These are phyloP conservation scores for Castanea crenata DNA, from an alignment of 306 rosid species.

Conservation along the genomic window DNA sequence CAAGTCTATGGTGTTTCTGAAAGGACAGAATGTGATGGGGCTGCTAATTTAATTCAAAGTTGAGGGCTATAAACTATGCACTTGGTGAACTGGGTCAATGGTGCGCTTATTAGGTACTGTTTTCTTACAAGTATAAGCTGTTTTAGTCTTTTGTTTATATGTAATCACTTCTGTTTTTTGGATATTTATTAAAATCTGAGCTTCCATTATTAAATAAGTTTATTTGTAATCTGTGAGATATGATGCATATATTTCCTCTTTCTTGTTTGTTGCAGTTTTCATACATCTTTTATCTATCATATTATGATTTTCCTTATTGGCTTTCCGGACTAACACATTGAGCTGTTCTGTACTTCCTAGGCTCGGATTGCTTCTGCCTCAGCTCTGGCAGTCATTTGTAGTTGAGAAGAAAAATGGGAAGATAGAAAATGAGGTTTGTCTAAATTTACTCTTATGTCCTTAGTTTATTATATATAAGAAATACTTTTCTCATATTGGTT, in stretches of 20 bases:
- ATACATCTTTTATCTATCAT: neutral
- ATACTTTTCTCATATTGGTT: no score
- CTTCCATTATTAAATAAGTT: neutral
- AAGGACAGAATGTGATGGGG: no score
- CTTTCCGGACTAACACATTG: conserved; percentile 20
- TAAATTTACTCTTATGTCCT: no score
- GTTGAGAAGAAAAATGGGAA: no score
- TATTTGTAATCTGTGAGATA: neutral
- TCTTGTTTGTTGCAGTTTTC: conserved; percentile 1
- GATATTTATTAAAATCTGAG: neutral
- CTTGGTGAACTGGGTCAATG: no score
- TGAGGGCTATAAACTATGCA: no score
- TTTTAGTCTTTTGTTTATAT: conserved; percentile 12
- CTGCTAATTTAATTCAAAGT: no score
- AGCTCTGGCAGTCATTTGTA: conserved; percentile 42
- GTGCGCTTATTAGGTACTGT: no score
- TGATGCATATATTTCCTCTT: neutral
- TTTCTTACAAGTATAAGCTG: no score
- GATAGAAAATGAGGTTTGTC: no score
- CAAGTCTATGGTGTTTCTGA: no score
- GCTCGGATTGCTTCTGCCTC: conserved; percentile 76
- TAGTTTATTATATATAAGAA: no score
- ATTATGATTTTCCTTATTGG: neutral
- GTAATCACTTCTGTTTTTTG: conserved; percentile 9
- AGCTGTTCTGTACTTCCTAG: conserved; percentile 46